Evolutionary conservation across 2,329 filamentous ascomycete species (phyloP).

Genomic region (Elsinoe australis): DNA sequence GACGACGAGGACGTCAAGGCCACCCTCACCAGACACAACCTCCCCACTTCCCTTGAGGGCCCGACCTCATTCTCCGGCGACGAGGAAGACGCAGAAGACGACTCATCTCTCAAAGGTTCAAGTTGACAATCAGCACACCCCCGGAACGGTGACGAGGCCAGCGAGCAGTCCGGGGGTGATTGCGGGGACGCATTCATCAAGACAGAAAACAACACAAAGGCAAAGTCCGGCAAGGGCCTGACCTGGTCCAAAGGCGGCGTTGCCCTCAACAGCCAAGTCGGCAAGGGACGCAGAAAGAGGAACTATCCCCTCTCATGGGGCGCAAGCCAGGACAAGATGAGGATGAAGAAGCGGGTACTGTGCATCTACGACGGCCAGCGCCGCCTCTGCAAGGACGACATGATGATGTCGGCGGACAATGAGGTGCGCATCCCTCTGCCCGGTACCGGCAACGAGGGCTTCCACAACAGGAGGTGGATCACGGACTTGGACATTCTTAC

Average conservation of each 20-base stretch:
- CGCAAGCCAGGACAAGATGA: slow-evolving; percentile 86
- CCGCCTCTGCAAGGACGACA: slow-evolving; percentile 92
- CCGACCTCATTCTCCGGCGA: slow-evolving; percentile 44
- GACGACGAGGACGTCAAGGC: slow-evolving; percentile 51
- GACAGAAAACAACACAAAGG: slow-evolving; percentile 24
- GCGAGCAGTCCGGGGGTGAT: slow-evolving; percentile 30
- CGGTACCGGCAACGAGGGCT: slow-evolving; percentile 53
- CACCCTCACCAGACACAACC: slow-evolving; percentile 51
- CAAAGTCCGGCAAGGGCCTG: slow-evolving; percentile 48
- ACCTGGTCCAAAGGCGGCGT: slow-evolving; percentile 72
- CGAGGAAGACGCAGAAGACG: slow-evolving; percentile 51
- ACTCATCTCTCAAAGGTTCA: slow-evolving; percentile 39
- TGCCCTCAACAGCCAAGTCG: slow-evolving; percentile 43
- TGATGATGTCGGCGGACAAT: slow-evolving; percentile 94
- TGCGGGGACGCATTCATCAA: slow-evolving; percentile 35
- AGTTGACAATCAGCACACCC: slow-evolving; percentile 45
- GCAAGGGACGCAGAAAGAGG: slow-evolving; percentile 71
- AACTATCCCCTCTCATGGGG: slow-evolving; percentile 94
- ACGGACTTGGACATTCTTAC: slow-evolving; percentile 92
- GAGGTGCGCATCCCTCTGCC: slow-evolving; percentile 77
- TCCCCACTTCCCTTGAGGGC: slow-evolving; percentile 43
- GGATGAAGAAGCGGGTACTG: slow-evolving; percentile 94
- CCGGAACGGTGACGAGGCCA: slow-evolving; percentile 39
- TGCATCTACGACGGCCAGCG: slow-evolving; percentile 84
- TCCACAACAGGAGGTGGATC: slow-evolving; percentile 58